Conservation (phyloP, 2,329 filamentous ascomycete genomes). For the Myriosclerotinia duriaeana region DNA sequence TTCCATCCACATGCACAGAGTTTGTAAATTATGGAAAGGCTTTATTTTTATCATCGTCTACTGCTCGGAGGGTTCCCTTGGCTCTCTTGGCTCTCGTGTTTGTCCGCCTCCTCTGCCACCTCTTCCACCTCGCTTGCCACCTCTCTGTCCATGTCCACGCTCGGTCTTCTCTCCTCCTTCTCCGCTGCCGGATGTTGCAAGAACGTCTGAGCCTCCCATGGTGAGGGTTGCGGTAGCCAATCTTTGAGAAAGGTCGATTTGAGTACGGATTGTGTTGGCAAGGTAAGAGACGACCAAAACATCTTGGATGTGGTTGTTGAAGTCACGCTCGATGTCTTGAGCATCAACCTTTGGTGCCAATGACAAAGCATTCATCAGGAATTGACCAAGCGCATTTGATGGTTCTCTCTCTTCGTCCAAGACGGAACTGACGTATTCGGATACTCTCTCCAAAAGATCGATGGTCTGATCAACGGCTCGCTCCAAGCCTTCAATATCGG, state of each 20-base stretch:
- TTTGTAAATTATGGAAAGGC: constrained; percentile 33
- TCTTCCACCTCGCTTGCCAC: constrained; percentile 50
- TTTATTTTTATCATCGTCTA: constrained; percentile 25
- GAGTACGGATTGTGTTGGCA: constrained; percentile 96
- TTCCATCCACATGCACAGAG: constrained; percentile 40
- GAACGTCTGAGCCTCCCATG: constrained; percentile 50
- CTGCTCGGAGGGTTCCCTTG: constrained; percentile 35
- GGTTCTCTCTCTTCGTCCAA: constrained; percentile 90
- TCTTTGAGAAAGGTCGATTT: constrained; percentile 96
- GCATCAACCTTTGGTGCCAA: constrained; percentile 93
- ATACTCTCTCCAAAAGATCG: constrained; percentile 85
- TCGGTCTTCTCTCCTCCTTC: constrained; percentile 51
- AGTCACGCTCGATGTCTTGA: constrained; percentile 89
- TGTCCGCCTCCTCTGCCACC: constrained; percentile 52
- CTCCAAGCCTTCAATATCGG: constrained; percentile 88
- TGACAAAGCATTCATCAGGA: constrained; percentile 88
- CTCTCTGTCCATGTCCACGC: constrained; percentile 45
- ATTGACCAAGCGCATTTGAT: constrained; percentile 89
- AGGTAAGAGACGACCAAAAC: constrained; percentile 97
- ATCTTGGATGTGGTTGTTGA: constrained; percentile 99
- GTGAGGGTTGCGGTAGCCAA: constrained; percentile 76
- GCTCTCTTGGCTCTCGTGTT: constrained; percentile 53
- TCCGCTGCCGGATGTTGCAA: constrained; percentile 41
- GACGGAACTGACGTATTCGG: constrained; percentile 88
- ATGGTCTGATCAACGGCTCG: constrained; percentile 84